Base-by-base conservation (phyloP, 257 asterid genomes). In the Primulina eburnea region DNA sequence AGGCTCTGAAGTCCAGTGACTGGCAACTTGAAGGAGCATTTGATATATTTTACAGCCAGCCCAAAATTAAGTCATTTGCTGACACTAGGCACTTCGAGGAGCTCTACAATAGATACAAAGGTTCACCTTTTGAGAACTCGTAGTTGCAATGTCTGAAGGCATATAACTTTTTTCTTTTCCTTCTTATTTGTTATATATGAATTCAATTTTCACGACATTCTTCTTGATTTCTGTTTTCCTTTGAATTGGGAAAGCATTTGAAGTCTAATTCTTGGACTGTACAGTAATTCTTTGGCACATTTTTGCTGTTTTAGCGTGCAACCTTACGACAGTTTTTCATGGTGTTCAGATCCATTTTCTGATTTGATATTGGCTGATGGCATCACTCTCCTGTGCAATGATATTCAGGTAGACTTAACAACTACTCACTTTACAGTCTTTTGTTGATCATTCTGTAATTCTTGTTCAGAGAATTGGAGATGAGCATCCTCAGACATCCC, bases 1-100 rank as follows among this genome's bases (percentile, higher is more conserved):
- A 91, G 80, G 83, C 97, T 72, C 75, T 94, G 77, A 94, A 94
- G 83, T 76, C 93, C 70, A 84, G 98, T 77, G 98, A 89, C 70
- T 94, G 98, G 98, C 94, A 89, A 73, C 87, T 91, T 75, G 99
- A 94, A 81, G 98, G 98, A 78, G 99, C 99, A 62, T 94, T 94
- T 70, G 97, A 94, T 73, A 70, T 85, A 61, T 94, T 89, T 82
- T 94, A 94, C 86, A 94, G 90, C 83, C 96, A 94, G 73, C 85
- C 96, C 34, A 92, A 88, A 11, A 29, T 79, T 67, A 94, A 86
- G 81, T 76, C 97, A 43, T 85, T 75, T 76, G 85, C 97, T 69
- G 97, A 91, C 77, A 80, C 96, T 10, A 91, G 96, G 83, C 97
- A 83, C 69, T 73, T 91, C 77, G 99, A 89, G 82, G 97, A 92